These are phyloP conservation scores for Nothomitra cinnamomea DNA, from an alignment of 2,329 filamentous ascomycete genomes.

Conservation along the genomic window DNA sequence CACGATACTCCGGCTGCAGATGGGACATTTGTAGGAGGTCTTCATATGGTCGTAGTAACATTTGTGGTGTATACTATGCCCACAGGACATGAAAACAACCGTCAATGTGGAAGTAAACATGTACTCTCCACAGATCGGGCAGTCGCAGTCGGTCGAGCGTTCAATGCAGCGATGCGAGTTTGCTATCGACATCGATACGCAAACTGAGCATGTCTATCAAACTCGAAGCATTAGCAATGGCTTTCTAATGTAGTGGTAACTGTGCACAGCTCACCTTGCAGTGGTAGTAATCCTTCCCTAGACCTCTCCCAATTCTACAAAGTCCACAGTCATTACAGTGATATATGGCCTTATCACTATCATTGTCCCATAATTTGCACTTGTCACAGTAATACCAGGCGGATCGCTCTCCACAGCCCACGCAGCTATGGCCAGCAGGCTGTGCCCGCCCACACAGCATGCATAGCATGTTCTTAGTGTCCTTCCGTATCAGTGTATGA, in stretches of 20 bases:
- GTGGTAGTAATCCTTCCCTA: slow-evolving; percentile 95
- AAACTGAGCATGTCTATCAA: slow-evolving; percentile 68
- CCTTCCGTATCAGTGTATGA: slow-evolving; percentile 60
- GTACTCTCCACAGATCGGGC: slow-evolving; percentile 91
- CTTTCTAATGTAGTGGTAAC: background rate
- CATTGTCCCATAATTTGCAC: slow-evolving; percentile 96
- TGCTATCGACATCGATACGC: slow-evolving; percentile 76
- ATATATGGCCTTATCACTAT: slow-evolving; percentile 79
- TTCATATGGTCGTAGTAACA: slow-evolving; percentile 83
- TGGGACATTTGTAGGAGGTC: slow-evolving; percentile 85
- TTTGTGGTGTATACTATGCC: slow-evolving; percentile 82
- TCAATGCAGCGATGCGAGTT: slow-evolving; percentile 87
- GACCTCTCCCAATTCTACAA: slow-evolving; percentile 72
- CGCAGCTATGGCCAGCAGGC: slow-evolving; percentile 60
- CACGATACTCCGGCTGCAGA: slow-evolving; percentile 89
- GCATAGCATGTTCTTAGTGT: slow-evolving; percentile 90
- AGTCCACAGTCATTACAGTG: slow-evolving; percentile 95
- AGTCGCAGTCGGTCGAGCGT: slow-evolving; percentile 84
- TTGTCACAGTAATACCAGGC: slow-evolving; percentile 87
- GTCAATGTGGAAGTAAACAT: slow-evolving; percentile 82
- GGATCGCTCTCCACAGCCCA: slow-evolving; percentile 55
- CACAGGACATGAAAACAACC: slow-evolving; percentile 88
- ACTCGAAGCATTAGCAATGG: background rate
- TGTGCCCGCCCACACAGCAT: slow-evolving; percentile 88
- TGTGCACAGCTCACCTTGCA: slow-evolving; percentile 56